Percentiles rank a stretch among this genome's conserved stretches.
Evolutionary conservation across 371 early-diverging fungal genomes (phyloP).

Genomic region (Gilbertella persicaria): DNA sequence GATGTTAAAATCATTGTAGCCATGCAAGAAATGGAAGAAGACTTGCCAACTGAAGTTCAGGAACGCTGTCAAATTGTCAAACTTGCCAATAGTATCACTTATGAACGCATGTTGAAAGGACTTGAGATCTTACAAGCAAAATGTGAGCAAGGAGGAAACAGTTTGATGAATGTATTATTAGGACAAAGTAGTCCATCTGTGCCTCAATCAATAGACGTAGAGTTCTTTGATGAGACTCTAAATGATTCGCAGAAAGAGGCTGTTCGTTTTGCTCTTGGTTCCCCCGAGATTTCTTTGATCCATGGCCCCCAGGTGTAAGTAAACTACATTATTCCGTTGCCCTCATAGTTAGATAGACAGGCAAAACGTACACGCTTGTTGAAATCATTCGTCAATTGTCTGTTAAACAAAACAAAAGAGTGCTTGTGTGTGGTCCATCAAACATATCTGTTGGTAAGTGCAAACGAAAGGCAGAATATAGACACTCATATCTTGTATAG

Average conservation of each 20-base stretch:
- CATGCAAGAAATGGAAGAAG: conserved; percentile 56
- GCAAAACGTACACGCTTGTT: conserved; percentile 92
- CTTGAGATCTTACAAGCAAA: conserved; percentile 31
- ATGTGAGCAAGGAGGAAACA: conserved; percentile 15
- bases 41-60: conserved; percentile 64
- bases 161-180: conserved; percentile 29
- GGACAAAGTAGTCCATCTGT: conserved; percentile 25
- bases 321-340: neutral
- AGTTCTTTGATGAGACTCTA: conserved; percentile 65
- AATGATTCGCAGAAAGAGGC: conserved; percentile 82
- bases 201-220: conserved; percentile 20
- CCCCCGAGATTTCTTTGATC: conserved; percentile 74
- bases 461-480: neutral
- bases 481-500: conserved; percentile 31
- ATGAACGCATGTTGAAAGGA: conserved; percentile 57
- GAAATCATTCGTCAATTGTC: conserved; percentile 84
- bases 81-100: conserved; percentile 80
- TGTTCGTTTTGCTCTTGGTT: conserved; percentile 65
- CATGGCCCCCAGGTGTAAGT: conserved; percentile 81
- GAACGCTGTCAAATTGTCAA: conserved; percentile 71
- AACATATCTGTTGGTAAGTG: conserved; percentile 90
- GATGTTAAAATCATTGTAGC: conserved; percentile 70
- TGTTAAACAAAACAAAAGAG: conserved; percentile 59
- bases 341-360: conserved; percentile 56
- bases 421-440: conserved; percentile 94